Evolutionary conservation across 2,329 filamentous ascomycete species (phyloP).

Genomic region (Pseudopithomyces chartarum): DNA sequence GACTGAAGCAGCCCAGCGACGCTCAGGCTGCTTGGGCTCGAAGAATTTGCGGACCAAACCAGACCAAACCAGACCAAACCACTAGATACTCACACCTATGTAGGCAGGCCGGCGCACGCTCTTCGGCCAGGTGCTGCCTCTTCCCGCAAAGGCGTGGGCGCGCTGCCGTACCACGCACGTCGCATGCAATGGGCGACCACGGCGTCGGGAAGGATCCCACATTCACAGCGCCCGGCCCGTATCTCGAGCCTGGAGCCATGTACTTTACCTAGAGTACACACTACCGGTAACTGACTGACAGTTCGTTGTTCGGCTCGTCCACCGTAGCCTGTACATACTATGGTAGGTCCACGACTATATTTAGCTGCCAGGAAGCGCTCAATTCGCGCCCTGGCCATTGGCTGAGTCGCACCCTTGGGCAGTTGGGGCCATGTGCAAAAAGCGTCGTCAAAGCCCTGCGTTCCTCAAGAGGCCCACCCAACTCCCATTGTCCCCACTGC

Average conservation of each 20-base stretch:
- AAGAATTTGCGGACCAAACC: no score
- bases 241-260: not conserved
- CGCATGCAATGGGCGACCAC: not conserved
- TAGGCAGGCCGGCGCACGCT: not conserved
- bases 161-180: not conserved
- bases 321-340: no score
- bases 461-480: not conserved
- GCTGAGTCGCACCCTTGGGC: not conserved
- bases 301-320: not conserved
- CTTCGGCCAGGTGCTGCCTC: not conserved
- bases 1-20: no score
- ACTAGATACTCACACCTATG: no score
- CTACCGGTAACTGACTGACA: not conserved
- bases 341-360: not conserved
- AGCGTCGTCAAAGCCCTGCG: not conserved
- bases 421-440: not conserved
- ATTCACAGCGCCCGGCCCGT: not conserved
- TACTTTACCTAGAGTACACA: no score
- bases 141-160: not conserved
- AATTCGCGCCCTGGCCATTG: not conserved
- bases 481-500: not conserved
- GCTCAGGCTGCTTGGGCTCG: no score
- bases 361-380: not conserved
- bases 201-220: slow-evolving; percentile 6
- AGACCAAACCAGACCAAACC: no score